These are phyloP conservation scores for Tagetes erecta DNA, from an alignment of 129 eudicot species.

Conservation along the genomic window DNA sequence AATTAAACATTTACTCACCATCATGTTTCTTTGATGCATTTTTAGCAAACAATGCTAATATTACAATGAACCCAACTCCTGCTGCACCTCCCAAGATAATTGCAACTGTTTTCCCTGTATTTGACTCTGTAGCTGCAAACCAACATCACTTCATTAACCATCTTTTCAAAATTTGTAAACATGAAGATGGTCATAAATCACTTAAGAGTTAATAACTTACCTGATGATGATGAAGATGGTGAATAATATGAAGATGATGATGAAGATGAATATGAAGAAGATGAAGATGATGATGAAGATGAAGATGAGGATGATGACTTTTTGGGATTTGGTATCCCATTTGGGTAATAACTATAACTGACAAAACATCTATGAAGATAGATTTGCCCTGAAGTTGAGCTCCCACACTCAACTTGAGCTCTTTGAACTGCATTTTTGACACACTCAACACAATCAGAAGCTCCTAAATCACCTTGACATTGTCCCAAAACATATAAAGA, in stretches of 20 bases:
- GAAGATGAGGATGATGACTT: constrained; percentile 44
- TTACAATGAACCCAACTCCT: constrained; percentile 87
- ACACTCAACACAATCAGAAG: constrained; percentile 71
- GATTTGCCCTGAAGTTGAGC: constrained; percentile 70
- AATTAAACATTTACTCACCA: constrained; percentile 40
- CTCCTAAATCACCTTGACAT: constrained; percentile 86
- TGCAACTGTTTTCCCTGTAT: constrained; percentile 89
- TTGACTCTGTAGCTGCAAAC: constrained; percentile 51
- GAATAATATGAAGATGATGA: constrained; percentile 23
- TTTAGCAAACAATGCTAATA: constrained; percentile 69
- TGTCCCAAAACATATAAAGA: constrained; percentile 75
- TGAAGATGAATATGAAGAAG: constrained; percentile 14
- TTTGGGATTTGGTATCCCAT: constrained; percentile 64
- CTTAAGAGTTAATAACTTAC: constrained; percentile 32
- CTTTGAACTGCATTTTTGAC: constrained; percentile 77
- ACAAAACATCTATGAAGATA: constrained; percentile 76
- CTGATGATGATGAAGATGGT: constrained; percentile 44
- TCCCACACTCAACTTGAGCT: constrained; percentile 89
- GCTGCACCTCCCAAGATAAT: constrained; percentile 98
- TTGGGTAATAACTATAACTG: constrained; percentile 62
- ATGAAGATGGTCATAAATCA: neutral
- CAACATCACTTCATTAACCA: constrained; percentile 11
- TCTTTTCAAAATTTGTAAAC: neutral
- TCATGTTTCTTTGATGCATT: constrained; percentile 80
- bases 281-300: constrained; percentile 21